Percentiles rank a stretch among this genome's conserved stretches.
Conservation (phyloP, 352 stramenopile species). For the Pythium pectinolyticum region DNA sequence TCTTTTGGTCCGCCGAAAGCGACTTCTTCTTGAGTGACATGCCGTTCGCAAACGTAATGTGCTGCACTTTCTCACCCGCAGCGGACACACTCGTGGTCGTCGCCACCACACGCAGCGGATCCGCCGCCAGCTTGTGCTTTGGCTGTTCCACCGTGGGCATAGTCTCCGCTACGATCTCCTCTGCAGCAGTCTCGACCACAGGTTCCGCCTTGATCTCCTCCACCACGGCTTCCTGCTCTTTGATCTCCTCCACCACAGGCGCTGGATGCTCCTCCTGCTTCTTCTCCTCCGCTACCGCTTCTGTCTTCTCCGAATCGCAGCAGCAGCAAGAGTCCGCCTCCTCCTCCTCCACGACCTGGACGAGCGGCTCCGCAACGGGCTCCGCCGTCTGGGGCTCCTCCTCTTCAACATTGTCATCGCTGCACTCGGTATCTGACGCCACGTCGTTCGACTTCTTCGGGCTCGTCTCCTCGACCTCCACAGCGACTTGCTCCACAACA, state of each 20-base stretch:
- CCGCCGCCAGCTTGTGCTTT: background rate
- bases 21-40: constrained; percentile 30
- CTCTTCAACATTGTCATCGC: constrained; percentile 12
- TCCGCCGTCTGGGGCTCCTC: constrained; percentile 14
- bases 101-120: constrained; percentile 8
- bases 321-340: background rate
- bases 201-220: constrained; percentile 9
- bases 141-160: background rate
- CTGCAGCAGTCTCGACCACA: constrained; percentile 1
- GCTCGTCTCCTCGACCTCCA: constrained; percentile 22
- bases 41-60: constrained; percentile 22
- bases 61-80: constrained; percentile 1
- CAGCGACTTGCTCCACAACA: constrained; percentile 11
- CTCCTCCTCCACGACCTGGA: constrained; percentile 25
- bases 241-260: background rate
- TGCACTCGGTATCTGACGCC: constrained; percentile 23
- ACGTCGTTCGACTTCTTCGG: constrained; percentile 18
- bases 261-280: background rate
- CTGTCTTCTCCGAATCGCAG: background rate
- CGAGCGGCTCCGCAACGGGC: constrained; percentile 13
- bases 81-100: constrained; percentile 9
- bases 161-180: no score
- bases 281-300: background rate
- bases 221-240: background rate
- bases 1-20: constrained; percentile 63